Percentiles rank a stretch among this genome's conserved stretches.
These are phyloP conservation scores for Phytophthora pistaciae DNA, from an alignment of 352 stramenopile genomes.

Conservation along the genomic window DNA sequence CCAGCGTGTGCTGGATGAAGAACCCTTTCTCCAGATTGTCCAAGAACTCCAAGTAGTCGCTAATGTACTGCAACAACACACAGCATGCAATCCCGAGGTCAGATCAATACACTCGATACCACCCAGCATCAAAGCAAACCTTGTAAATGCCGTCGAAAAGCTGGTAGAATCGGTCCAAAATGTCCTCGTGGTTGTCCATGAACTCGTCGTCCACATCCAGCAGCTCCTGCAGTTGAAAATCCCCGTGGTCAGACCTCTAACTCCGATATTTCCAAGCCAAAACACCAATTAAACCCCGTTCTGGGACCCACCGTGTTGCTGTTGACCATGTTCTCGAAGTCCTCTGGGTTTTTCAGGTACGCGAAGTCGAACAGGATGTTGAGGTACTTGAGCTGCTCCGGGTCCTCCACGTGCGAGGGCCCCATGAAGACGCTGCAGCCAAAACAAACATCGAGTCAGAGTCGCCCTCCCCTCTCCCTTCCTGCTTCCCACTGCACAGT, in stretches of 20 bases:
- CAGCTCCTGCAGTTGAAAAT: conserved; percentile 59
- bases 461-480: neutral
- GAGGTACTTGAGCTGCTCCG: conserved; percentile 91
- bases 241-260: neutral
- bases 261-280: neutral
- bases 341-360: conserved; percentile 95
- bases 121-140: conserved; percentile 30
- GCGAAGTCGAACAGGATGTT: conserved; percentile 96
- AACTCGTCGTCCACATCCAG: conserved; percentile 93
- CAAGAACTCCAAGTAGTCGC: conserved; percentile 93
- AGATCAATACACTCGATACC: neutral
- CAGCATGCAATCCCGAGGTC: conserved; percentile 1
- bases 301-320: conserved; percentile 80
- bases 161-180: conserved; percentile 90
- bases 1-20: conserved; percentile 96
- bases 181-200: conserved; percentile 89
- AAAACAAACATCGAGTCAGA: conserved; percentile 20
- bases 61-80: conserved; percentile 77
- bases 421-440: conserved; percentile 82
- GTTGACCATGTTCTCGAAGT: conserved; percentile 95
- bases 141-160: conserved; percentile 93
- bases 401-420: conserved; percentile 87
- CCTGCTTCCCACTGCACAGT: neutral
- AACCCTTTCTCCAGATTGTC: conserved; percentile 94
- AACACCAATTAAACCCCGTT: neutral